Evolutionary conservation across 2,329 filamentous ascomycete species (phyloP).

Genomic region (Fusarium vanettenii): DNA sequence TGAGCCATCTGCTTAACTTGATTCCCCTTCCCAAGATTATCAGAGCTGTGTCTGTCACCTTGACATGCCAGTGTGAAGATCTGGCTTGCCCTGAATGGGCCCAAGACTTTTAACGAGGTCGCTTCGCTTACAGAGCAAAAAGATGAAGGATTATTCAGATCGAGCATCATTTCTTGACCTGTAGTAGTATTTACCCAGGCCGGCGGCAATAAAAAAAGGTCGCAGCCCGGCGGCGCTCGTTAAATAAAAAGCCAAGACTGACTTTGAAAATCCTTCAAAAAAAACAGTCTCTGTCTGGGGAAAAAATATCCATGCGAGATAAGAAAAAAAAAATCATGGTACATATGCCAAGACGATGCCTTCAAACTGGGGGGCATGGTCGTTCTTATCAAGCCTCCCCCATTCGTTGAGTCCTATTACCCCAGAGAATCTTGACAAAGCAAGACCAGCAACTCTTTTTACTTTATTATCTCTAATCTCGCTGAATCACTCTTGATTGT

Average conservation of each 20-base stretch:
- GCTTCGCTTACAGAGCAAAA: not conserved
- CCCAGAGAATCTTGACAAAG: not conserved
- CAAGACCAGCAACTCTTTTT: not conserved
- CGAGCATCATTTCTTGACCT: not conserved
- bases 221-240: not conserved
- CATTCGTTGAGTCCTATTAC: slow-evolving; percentile 1
- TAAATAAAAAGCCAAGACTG: not conserved
- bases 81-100: not conserved
- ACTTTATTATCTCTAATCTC: not conserved
- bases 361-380: not conserved
- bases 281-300: not conserved
- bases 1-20: not conserved
- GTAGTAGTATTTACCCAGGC: not conserved
- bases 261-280: not conserved
- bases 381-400: not conserved
- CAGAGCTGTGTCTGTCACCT: not conserved
- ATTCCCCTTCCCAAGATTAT: not conserved
- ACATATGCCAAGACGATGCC: not conserved
- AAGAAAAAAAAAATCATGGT: not conserved
- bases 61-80: not conserved
- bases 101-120: not conserved
- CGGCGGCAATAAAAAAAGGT: not conserved
- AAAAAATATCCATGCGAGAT: not conserved
- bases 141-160: not conserved
- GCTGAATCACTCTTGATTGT: not conserved